Evolutionary conservation across 2,329 filamentous ascomycete species (phyloP).

Genomic region (Xylaria polymorpha): DNA sequence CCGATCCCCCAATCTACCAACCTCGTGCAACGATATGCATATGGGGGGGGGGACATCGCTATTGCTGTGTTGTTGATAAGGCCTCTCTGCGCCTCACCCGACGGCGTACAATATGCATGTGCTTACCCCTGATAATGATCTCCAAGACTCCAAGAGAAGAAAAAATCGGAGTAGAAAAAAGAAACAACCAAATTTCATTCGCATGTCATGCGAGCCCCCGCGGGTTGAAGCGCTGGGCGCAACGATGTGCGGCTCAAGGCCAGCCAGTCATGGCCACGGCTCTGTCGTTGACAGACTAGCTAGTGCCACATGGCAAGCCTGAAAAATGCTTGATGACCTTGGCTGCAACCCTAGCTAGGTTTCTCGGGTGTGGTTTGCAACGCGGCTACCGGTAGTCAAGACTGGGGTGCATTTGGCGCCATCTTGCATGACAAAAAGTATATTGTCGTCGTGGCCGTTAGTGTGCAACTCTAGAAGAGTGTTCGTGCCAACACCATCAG

Average conservation of each 20-base stretch:
- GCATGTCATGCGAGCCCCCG: constrained; percentile 24
- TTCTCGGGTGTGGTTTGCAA: constrained; percentile 16
- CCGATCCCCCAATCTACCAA: constrained; percentile 29
- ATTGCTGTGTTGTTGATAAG: constrained; percentile 23
- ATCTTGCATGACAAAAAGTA: constrained; percentile 32
- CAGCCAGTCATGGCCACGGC: constrained; percentile 19
- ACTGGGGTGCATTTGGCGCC: constrained; percentile 35
- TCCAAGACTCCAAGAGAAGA: neutral
- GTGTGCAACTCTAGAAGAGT: constrained; percentile 18
- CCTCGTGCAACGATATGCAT: constrained; percentile 15
- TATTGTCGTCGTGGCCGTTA: constrained; percentile 28
- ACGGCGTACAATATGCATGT: constrained; percentile 31
- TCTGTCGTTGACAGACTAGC: constrained; percentile 17
- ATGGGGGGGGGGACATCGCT: constrained; percentile 6
- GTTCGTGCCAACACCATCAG: constrained; percentile 28
- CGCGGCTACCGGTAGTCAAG: constrained; percentile 26
- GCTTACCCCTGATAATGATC: constrained; percentile 25
- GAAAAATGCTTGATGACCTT: constrained; percentile 17
- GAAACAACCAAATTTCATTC: constrained; percentile 11
- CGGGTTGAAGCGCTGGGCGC: constrained; percentile 17
- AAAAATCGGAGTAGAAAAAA: constrained; percentile 10
- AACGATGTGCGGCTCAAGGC: constrained; percentile 31
- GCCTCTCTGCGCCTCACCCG: constrained; percentile 34
- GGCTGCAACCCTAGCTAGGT: constrained; percentile 19
- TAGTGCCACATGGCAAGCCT: constrained; percentile 32